phyloP scores from a whole-genome alignment of 257 asterid genomes.

The Jacaranda copaia region DNA sequence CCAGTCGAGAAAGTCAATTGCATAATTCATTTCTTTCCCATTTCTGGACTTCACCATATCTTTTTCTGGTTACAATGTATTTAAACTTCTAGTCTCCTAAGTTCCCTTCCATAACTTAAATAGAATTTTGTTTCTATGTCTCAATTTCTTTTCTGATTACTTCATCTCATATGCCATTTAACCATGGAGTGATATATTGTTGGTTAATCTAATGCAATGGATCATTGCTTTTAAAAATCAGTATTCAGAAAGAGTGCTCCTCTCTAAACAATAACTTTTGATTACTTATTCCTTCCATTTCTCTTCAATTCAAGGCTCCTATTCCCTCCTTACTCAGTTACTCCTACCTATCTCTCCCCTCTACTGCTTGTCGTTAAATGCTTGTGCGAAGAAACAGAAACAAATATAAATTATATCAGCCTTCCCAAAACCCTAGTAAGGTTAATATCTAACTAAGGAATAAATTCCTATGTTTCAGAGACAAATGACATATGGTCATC shows the following conservation, averaged over 20 bases:
- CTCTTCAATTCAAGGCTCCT: background rate
- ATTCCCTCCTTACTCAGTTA: background rate
- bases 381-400: background rate
- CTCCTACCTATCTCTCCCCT: conserved; percentile 6
- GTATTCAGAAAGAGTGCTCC: background rate
- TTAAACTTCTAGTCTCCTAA: background rate
- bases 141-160: background rate
- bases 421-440: background rate
- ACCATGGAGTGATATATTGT: background rate
- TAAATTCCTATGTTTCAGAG: no score
- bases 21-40: no score
- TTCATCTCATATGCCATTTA: background rate
- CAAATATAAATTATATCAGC: background rate
- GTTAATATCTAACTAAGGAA: background rate
- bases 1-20: no score
- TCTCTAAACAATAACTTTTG: background rate
- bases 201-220: background rate
- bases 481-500: background rate
- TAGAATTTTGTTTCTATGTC: background rate
- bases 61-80: background rate
- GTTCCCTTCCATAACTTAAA: background rate
- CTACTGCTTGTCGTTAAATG: background rate
- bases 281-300: background rate
- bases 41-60: no score
- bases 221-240: background rate